Percentiles rank a stretch among this genome's conserved stretches.
Conservation (phyloP, 148 eudicot genomes). For the Rhododendron kiyosumense region DNA sequence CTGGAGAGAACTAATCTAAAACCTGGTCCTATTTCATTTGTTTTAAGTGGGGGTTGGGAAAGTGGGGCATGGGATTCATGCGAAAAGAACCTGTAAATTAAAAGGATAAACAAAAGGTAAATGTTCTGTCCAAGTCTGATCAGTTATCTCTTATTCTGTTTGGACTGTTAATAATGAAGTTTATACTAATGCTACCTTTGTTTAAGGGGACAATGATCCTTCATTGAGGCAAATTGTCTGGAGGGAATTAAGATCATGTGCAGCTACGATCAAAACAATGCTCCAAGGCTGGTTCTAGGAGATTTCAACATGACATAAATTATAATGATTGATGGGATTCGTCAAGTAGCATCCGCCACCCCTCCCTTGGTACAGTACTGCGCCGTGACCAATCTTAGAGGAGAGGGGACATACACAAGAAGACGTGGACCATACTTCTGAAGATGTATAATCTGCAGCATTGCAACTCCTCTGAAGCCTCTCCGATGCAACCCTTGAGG, state of each 20-base stretch:
- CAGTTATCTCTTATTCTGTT: too few relatives aligned
- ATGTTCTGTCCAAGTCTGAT: too few relatives aligned
- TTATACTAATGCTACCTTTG: background rate
- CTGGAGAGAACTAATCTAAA: background rate
- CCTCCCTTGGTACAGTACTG: background rate
- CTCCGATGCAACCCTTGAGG: background rate
- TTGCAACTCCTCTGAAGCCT: background rate
- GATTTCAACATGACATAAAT: background rate
- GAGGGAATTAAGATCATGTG: background rate
- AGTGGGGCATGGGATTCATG: background rate
- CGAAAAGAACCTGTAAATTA: background rate
- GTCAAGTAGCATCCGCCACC: background rate
- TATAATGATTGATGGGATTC: background rate
- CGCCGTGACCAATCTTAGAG: background rate
- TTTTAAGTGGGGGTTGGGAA: background rate
- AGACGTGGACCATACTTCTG: background rate
- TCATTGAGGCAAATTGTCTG: background rate
- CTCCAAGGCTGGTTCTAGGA: background rate
- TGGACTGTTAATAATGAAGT: too few relatives aligned
- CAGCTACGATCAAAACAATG: background rate
- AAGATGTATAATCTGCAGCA: background rate
- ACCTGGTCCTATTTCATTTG: background rate
- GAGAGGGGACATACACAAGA: background rate
- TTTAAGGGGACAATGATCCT: background rate
- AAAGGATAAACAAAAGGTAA: background rate